Evolutionary conservation across 257 asterid species (phyloP), one percentile per base, ranked within the genome.

Genomic region (Misopates orontium): DNA sequence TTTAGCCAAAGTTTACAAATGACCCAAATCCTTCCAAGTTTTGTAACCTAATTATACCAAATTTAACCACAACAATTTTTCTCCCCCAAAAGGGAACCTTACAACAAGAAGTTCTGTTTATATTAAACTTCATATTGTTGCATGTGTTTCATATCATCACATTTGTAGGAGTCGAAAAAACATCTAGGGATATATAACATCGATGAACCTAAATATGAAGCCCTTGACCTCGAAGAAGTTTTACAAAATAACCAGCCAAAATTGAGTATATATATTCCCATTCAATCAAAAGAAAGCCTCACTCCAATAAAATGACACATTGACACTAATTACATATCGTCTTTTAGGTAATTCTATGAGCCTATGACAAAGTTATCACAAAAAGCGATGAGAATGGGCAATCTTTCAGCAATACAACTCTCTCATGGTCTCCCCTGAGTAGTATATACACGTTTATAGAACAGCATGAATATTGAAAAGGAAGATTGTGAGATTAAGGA

Each of bases 1-100:
- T n/a, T 39, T 20, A 48, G 21, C 36, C 55, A 64, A 54, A 68
- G 28, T 56, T 55, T 56, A 60, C 6, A n/a, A 71, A 31, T 50
- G 60, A 72, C 50, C 36, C 18, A 39, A 28, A 53, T 28, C 53
- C n/a, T n/a, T n/a, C n/a, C n/a, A n/a, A n/a, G n/a, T n/a, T n/a
- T n/a, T n/a, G n/a, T 4, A 59, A 40, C 51, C 18, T 41, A 23
- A 28, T 18, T 45, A 50, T 19, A 14, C 18, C 9, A 55, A 25
- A 17, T 55, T 24, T 44, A 56, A 62, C 32, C 55, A 42, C 20
- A n/a, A 25, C 4, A 28, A 1, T 21, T 61, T 73, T 59, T 24
- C 23, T 39, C 52, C 50, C 36, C 61, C 61, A 45, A 60, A 10
- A 61, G 39, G n/a, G 57, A 25, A 15, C 13, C 15, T 19, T 31